Base-by-base conservation (phyloP, 345 rosid species). In the Barbarea vulgaris region DNA sequence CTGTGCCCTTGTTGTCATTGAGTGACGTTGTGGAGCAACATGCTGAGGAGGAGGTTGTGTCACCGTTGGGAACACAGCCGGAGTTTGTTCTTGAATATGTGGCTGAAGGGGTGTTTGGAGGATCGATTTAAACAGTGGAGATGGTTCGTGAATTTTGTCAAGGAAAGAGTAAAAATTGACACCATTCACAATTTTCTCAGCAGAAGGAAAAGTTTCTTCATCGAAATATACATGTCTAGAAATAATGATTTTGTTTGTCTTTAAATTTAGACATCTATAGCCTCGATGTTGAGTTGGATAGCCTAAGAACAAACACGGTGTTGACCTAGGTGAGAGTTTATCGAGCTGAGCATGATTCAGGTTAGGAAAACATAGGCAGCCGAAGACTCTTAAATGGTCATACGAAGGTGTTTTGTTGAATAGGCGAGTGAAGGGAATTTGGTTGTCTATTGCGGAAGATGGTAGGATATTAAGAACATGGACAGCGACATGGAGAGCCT, bases 361-460 rank as follows among this genome's bases (percentile, higher is more conserved):
- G 1, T 6, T 44, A 0, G 19, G 50, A 6, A 44, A 44, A 6
- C 50, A 44, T 0, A 44, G 3, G 5, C 19, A 44, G 0, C 50
- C 9, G 0, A 44, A 44, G 0, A 15, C 50, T 5, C 9, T 15
- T 44, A 44, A 2, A 15, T 44, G 50, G 0, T n/a, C 9, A 2
- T 44, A 44, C 1, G 2, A 0, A 0, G 50, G 18, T 0, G 0
- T 2, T n/a, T 6, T 44, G 1, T 44, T 44, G 3, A 44, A 44
- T 0, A 62, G 8, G 0, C 0, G 4, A 6, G 41, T 8, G 37
- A 27, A 64, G 0, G 41, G 17, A 6, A 64, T 5, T 0, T 64
- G 0, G 7, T 17, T 28, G 0, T 3, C 0, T 0, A 47, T 30
- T 0, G 53, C 1, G 0, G 2, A 18, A 1, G 70, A 47, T 0